phyloP scores from a whole-genome alignment of 768 basidiomycete species.

The Auriscalpium microsporum region DNA sequence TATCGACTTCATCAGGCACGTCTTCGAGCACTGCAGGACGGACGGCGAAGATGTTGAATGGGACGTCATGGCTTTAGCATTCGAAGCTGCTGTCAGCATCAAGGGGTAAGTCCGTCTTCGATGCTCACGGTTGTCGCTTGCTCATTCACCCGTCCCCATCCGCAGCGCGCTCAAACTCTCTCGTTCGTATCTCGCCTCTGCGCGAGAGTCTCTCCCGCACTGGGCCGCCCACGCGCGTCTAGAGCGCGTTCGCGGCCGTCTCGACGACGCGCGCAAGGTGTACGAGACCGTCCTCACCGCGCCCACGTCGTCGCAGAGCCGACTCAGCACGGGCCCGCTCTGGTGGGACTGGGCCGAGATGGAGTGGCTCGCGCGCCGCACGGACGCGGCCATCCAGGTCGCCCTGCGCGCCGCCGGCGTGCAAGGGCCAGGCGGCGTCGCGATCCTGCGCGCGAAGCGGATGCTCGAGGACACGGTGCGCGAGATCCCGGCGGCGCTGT shows the following conservation, averaged over 20 bases:
- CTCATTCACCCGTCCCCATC: background rate
- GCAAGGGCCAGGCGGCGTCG: conserved; percentile 43
- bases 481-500: conserved; percentile 21
- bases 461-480: conserved; percentile 41
- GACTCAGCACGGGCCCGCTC: conserved; percentile 34
- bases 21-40: conserved; percentile 51
- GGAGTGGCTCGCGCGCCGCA: conserved; percentile 60
- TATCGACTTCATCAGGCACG: conserved; percentile 38
- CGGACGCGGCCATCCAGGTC: conserved; percentile 43
- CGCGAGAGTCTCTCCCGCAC: conserved; percentile 48
- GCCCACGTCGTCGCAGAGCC: conserved; percentile 28
- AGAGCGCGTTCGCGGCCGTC: conserved; percentile 54
- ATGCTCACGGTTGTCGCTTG: background rate
- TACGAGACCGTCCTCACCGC: conserved; percentile 59
- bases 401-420: conserved; percentile 47
- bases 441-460: conserved; percentile 56
- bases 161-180: conserved; percentile 63
- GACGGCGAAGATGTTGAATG: conserved; percentile 46
- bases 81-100: conserved; percentile 50
- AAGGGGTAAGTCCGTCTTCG: conserved; percentile 39
- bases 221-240: conserved; percentile 78
- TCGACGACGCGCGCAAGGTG: conserved; percentile 67
- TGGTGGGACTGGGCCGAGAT: conserved; percentile 86
- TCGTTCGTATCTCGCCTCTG: conserved; percentile 46
- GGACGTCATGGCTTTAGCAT: conserved; percentile 58